Evolutionary conservation across 257 asterid species (phyloP).

Genomic region (Solanum piurae): DNA sequence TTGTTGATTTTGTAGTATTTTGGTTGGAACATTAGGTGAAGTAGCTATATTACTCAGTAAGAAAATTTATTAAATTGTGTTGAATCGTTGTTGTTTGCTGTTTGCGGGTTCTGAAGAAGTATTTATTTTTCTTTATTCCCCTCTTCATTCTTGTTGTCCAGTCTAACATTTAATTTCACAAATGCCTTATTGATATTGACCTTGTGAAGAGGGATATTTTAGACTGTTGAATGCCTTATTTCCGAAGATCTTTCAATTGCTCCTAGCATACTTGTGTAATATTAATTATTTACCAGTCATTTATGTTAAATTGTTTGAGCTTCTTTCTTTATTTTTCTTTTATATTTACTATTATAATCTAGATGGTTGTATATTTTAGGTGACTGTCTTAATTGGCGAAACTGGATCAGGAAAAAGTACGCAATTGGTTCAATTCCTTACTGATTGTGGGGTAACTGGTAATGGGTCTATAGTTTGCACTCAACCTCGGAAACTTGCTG

Average conservation of each 20-base stretch:
- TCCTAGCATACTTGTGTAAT: neutral
- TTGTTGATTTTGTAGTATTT: neutral
- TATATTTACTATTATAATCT: neutral
- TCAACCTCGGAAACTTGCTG: constrained; percentile 94
- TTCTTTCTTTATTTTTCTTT: neutral
- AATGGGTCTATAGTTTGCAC: constrained; percentile 62
- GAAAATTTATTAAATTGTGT: neutral
- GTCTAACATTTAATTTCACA: neutral
- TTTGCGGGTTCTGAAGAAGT: neutral
- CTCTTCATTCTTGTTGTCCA: neutral
- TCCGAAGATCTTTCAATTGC: neutral
- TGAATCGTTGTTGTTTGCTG: neutral
- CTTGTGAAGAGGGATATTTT: neutral
- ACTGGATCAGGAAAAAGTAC: constrained; percentile 99
- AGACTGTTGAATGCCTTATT: neutral
- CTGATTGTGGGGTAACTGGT: constrained; percentile 56
- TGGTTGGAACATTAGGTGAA: neutral
- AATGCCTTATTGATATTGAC: neutral
- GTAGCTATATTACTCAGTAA: neutral
- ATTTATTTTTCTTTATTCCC: neutral
- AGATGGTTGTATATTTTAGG: constrained; percentile 19
- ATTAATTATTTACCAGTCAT: neutral
- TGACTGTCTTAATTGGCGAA: constrained; percentile 71
- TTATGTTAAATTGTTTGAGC: neutral
- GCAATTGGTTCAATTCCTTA: constrained; percentile 81